These are phyloP conservation scores for Aspergillus diversus DNA, from an alignment of 495 filamentous ascomycete species.

Conservation along the genomic window DNA sequence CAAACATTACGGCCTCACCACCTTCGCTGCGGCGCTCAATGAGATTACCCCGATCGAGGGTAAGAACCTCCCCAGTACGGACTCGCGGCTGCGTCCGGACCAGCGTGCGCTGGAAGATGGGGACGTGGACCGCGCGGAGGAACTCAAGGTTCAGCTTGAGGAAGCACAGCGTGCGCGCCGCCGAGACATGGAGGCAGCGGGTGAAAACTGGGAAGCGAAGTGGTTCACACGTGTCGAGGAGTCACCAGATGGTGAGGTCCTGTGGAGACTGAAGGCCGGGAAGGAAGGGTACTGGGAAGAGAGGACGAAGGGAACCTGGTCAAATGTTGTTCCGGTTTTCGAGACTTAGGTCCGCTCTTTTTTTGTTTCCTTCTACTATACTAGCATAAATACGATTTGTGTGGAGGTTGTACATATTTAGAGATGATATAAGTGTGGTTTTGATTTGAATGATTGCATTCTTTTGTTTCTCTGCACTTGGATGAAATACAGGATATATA, in stretches of 20 bases:
- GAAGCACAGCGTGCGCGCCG: conserved; percentile 80
- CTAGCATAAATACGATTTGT: conserved; percentile 3
- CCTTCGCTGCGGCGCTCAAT: conserved; percentile 84
- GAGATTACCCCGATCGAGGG: conserved; percentile 83
- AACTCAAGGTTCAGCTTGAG: conserved; percentile 78
- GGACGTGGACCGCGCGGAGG: conserved; percentile 82
- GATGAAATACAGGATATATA: too few relatives aligned
- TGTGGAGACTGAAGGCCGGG: conserved; percentile 80
- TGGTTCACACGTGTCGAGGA: conserved; percentile 77
- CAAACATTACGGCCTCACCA: conserved; percentile 82
- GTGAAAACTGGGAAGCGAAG: conserved; percentile 68
- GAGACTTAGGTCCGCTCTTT: conserved; percentile 31
- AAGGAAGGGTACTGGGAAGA: conserved; percentile 94
- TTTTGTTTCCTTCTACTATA: neutral
- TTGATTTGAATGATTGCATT: too few relatives aligned
- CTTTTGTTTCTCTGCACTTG: too few relatives aligned
- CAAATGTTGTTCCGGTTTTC: conserved; percentile 74
- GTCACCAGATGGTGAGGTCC: conserved; percentile 63
- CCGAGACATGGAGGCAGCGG: conserved; percentile 71
- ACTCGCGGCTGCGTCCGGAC: conserved; percentile 84
- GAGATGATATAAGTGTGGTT: too few relatives aligned
- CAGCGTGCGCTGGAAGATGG: conserved; percentile 86
- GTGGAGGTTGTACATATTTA: neutral
- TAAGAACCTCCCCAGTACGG: conserved; percentile 72
- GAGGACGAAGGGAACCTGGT: conserved; percentile 69